A percentile compares a stretch with the other conserved stretches of the same genome.
phyloP scores from a whole-genome alignment of 23 red algal genomes.

The Gracilaria domingensis region DNA sequence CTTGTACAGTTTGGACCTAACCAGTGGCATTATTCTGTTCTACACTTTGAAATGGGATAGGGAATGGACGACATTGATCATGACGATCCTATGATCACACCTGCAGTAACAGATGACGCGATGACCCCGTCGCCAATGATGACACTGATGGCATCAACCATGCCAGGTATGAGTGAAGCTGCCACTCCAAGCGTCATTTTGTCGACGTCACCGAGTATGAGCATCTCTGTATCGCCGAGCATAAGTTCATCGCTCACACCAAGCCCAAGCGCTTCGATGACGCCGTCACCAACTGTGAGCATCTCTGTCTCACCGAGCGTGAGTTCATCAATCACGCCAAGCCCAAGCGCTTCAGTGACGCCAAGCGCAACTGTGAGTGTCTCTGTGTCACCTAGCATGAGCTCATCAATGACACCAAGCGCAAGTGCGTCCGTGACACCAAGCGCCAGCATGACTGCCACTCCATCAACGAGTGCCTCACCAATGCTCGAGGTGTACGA shows the following conservation, averaged over 20 bases:
- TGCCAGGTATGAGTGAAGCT: constrained; percentile 9
- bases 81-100: background rate
- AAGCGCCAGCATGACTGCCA: constrained; percentile 7
- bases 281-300: background rate
- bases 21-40: background rate
- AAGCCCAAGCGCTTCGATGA: background rate
- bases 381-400: constrained; percentile 2
- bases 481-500: background rate
- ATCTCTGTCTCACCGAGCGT: background rate
- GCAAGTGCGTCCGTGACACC: background rate
- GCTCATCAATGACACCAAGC: constrained; percentile 8
- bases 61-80: background rate
- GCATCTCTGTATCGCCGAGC: background rate
- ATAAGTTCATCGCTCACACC: background rate
- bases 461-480: background rate
- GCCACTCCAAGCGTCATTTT: constrained; percentile 16
- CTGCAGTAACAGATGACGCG: background rate
- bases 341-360: background rate
- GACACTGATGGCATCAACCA: background rate
- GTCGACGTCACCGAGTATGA: constrained; percentile 10
- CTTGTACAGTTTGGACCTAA: background rate
- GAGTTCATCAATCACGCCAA: constrained; percentile 11
- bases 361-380: background rate
- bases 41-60: background rate
- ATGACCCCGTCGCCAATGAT: background rate